Conservation (phyloP, 1,284 basidiomycete species). For the Nidula niveotomentosa region DNA sequence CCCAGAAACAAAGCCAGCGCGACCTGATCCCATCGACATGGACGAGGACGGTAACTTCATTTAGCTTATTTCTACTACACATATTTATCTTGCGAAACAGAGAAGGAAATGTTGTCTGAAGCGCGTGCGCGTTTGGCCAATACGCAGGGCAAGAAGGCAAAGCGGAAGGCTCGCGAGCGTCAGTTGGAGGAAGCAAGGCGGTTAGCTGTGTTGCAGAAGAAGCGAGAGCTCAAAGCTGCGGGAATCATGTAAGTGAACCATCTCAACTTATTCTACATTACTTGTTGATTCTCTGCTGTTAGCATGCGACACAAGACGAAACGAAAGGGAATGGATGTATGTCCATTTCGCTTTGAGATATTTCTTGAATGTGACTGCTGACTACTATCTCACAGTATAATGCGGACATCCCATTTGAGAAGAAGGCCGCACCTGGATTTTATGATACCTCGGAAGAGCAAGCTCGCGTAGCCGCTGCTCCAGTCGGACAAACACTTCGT, state of each 20-base stretch:
- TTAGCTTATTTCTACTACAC: background rate
- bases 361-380: conserved; percentile 1
- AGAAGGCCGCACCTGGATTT: conserved; percentile 93
- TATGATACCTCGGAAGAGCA: conserved; percentile 97
- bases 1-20: conserved; percentile 96
- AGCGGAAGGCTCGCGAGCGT: conserved; percentile 96
- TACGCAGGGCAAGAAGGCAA: conserved; percentile 99
- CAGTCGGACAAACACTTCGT: conserved; percentile 89
- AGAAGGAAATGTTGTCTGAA: conserved; percentile 99
- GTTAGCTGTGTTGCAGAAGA: conserved; percentile 96
- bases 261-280: background rate
- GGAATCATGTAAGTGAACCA: conserved; percentile 82
- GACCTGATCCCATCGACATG: conserved; percentile 99
- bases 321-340: conserved; percentile 95
- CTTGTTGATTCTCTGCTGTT: conserved; percentile 13
- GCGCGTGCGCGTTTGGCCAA: conserved; percentile 97
- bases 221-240: conserved; percentile 95
- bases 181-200: conserved; percentile 96
- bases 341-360: conserved; percentile 24
- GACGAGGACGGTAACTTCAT: conserved; percentile 87
- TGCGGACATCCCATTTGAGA: conserved; percentile 98
- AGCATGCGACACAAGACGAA: conserved; percentile 90
- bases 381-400: conserved; percentile 69
- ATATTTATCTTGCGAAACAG: conserved; percentile 37
- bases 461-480: conserved; percentile 84